Evolutionary conservation across 1,284 basidiomycete species (phyloP).

Genomic region (Wallemia ichthyophaga): DNA sequence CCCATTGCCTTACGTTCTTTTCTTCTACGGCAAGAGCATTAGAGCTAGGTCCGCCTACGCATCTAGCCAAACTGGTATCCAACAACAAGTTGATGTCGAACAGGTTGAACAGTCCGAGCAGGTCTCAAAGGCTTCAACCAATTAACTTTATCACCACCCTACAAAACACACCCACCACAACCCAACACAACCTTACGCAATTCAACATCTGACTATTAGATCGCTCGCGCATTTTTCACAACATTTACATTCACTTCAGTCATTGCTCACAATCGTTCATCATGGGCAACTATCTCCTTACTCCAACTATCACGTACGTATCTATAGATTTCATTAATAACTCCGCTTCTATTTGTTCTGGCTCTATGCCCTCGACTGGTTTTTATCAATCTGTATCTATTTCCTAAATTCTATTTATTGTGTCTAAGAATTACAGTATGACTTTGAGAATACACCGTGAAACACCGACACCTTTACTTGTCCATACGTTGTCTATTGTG

Average conservation of each 20-base stretch:
- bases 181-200: too few species aligned
- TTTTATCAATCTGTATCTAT: neutral
- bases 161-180: too few species aligned
- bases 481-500: slow-evolving; percentile 19
- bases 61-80: neutral
- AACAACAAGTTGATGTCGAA: neutral
- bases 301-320: slow-evolving; percentile 8
- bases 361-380: neutral
- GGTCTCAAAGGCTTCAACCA: neutral
- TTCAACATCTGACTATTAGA: too few species aligned
- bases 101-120: neutral
- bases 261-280: slow-evolving; percentile 39
- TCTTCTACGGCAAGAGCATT: neutral
- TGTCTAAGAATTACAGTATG: neutral
- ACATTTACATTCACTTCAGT: too few species aligned
- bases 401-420: too few species aligned
- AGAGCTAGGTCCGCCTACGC: neutral
- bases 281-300: slow-evolving; percentile 31
- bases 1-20: neutral
- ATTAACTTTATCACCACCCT: neutral
- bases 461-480: slow-evolving; percentile 3
- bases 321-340: slow-evolving; percentile 27
- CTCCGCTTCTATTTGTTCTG: neutral
- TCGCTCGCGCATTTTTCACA: neutral
- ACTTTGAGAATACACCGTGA: slow-evolving; percentile 6